Conservation (phyloP, 1,284 basidiomycete genomes). For the Ceratobasidium sp. region DNA sequence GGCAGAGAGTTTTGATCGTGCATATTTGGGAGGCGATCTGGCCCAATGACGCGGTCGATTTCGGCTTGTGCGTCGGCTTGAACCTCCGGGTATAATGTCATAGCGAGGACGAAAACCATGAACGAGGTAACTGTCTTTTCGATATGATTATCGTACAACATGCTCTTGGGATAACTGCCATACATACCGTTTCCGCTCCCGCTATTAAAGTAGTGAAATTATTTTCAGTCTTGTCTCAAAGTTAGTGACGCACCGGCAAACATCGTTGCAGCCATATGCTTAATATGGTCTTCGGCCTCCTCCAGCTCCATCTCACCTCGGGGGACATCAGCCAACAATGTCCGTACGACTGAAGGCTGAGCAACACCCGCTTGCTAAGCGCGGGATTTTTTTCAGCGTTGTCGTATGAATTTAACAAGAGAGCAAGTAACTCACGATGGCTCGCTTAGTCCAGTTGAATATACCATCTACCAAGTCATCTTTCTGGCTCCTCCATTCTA, state of each 20-base stretch:
- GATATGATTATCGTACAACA: not conserved
- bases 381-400: too few species aligned
- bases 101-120: constrained; percentile 45
- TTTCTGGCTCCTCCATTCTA: constrained; percentile 27
- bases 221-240: not conserved
- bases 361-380: constrained; percentile 7
- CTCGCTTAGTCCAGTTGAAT: constrained; percentile 34
- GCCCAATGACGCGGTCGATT: constrained; percentile 46
- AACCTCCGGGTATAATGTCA: constrained; percentile 45
- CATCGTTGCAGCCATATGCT: constrained; percentile 35
- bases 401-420: too few species aligned
- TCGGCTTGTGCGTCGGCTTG: constrained; percentile 47
- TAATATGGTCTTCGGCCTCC: constrained; percentile 36
- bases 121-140: constrained; percentile 42
- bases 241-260: constrained; percentile 11
- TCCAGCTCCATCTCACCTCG: constrained; percentile 17
- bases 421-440: not conserved
- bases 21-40: constrained; percentile 48
- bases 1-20: constrained; percentile 48
- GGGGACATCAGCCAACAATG: constrained; percentile 15
- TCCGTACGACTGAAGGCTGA: constrained; percentile 16
- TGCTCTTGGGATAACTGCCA: not conserved
- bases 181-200: constrained; percentile 25
- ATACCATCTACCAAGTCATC: constrained; percentile 4
- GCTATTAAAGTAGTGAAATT: not conserved